A percentile compares a stretch with the other conserved stretches of the same genome.
phyloP scores from a whole-genome alignment of 2,329 filamentous ascomycete species.

The Sclerotinia spermophila region DNA sequence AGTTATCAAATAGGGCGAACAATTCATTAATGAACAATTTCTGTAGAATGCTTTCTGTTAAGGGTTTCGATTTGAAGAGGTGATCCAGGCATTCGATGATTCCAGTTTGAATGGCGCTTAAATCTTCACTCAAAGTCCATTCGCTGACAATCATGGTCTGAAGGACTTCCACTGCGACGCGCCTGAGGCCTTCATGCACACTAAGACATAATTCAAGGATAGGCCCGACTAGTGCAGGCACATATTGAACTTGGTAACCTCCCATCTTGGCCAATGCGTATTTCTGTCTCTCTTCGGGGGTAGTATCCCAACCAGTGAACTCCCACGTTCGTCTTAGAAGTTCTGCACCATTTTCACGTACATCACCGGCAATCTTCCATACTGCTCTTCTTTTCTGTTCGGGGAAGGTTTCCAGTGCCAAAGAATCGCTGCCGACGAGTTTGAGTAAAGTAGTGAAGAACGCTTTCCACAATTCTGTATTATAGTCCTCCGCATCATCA shows the following conservation, averaged over 20 bases:
- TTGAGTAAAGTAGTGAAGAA: conserved; percentile 89
- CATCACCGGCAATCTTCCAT: conserved; percentile 98
- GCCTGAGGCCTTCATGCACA: conserved; percentile 85
- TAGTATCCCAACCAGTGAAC: conserved; percentile 94
- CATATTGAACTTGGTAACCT: conserved; percentile 97
- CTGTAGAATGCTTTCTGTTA: conserved; percentile 85
- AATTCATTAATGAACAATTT: conserved; percentile 90
- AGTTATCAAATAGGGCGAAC: conserved; percentile 71
- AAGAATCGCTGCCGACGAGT: conserved; percentile 80
- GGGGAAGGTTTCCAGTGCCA: conserved; percentile 91
- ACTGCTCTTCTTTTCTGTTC: conserved; percentile 95
- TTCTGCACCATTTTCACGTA: conserved; percentile 85
- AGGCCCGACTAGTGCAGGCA: conserved; percentile 83
- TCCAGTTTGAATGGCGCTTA: conserved; percentile 88
- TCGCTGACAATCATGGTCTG: conserved; percentile 99
- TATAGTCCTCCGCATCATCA: conserved; percentile 77
- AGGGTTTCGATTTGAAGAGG: conserved; percentile 82
- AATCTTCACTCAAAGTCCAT: conserved; percentile 91
- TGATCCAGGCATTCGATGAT: conserved; percentile 92
- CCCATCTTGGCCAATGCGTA: conserved; percentile 84
- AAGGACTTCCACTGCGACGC: conserved; percentile 86
- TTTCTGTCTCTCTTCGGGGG: conserved; percentile 68
- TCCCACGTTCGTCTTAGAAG: conserved; percentile 85
- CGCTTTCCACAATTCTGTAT: conserved; percentile 88
- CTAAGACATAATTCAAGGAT: conserved; percentile 94